A percentile compares a stretch with the other conserved stretches of the same genome.
phyloP scores from a whole-genome alignment of 1,284 basidiomycete species.

The Puccinia sorghi region DNA sequence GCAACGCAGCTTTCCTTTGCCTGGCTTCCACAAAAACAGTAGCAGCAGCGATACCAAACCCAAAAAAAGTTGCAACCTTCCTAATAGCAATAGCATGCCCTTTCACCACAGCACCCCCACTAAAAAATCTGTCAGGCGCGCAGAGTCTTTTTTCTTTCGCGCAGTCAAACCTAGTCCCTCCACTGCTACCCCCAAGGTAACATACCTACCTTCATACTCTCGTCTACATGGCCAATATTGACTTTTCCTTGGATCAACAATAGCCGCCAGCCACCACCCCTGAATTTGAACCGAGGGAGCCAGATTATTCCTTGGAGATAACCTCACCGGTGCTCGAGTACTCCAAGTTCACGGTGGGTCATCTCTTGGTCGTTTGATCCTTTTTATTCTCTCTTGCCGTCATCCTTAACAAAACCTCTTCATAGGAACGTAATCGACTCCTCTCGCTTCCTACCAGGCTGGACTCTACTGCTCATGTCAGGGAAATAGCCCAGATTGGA shows the following conservation, averaged over 20 bases:
- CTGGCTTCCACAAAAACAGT: too few species aligned
- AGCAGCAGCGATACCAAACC: too few species aligned
- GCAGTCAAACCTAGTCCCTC: neutral
- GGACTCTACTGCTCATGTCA: neutral
- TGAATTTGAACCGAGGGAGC: neutral
- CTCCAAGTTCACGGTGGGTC: neutral
- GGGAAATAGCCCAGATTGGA: neutral
- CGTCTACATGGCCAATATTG: too few species aligned
- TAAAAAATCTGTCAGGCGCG: neutral
- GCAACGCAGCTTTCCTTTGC: neutral
- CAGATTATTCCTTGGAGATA: neutral
- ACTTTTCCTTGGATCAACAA: neutral
- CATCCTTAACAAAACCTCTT: neutral
- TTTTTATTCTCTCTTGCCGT: too few species aligned
- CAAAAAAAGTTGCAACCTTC: too few species aligned
- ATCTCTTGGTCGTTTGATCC: neutral
- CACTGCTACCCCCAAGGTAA: neutral
- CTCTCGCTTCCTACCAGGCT: neutral
- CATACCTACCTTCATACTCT: too few species aligned
- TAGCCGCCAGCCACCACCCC: too few species aligned
- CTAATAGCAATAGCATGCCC: neutral
- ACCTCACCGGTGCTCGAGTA: neutral
- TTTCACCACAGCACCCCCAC: neutral
- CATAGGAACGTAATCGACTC: neutral
- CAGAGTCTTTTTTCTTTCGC: neutral